Evolutionary conservation across 2,329 filamentous ascomycete genomes (phyloP), one percentile per base, ranked within the genome.

Genomic region (Aspergillus neoniger): DNA sequence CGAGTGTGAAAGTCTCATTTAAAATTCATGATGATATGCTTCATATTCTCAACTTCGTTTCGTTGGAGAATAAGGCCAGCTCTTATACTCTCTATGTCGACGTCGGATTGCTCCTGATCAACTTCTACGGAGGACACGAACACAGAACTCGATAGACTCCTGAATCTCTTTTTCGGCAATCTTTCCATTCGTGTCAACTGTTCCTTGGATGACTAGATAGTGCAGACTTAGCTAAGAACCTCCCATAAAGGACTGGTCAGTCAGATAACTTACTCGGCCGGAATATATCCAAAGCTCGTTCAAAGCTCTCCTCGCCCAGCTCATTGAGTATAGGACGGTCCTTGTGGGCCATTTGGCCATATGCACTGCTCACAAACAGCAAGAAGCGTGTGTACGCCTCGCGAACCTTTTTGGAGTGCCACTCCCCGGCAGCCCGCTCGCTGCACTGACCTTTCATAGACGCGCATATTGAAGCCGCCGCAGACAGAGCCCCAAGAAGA

Each of bases 311-410:
- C 60, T 82, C 79, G 25, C 80, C 72, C 12, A 72, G 73, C 57
- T 82, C 79, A 9, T 65, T 72, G 4, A 82, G 63, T 4, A 83
- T 70, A 0, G 77, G 74, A 55, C 76, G 67, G 7, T 80, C 73
- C 30, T 75, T 66, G 71, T 65, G 15, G 23, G 6, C 7, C 23
- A 83, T 82, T 65, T 83, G 81, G 64, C 76, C 72, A 12, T 70
- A 62, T 1, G 75, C 73, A 50, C 70, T 76, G 51, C 73, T 60
- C 1, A 82, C 77, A 1, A 80, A 69, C 0, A 83, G 62, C 21
- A 83, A 64, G 69, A 83, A 84, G 1, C 81, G 76, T 0, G 78
- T 79, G 63, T 84, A 84, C 4, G 73, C 74, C 49, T 81, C 80
- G 2, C 71, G 66, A 1, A 79, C 72, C 68, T 83, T 83, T 49